These are phyloP conservation scores for Lachancea quebecensis DNA, from an alignment of 805 yeast species.

Conservation along the genomic window DNA sequence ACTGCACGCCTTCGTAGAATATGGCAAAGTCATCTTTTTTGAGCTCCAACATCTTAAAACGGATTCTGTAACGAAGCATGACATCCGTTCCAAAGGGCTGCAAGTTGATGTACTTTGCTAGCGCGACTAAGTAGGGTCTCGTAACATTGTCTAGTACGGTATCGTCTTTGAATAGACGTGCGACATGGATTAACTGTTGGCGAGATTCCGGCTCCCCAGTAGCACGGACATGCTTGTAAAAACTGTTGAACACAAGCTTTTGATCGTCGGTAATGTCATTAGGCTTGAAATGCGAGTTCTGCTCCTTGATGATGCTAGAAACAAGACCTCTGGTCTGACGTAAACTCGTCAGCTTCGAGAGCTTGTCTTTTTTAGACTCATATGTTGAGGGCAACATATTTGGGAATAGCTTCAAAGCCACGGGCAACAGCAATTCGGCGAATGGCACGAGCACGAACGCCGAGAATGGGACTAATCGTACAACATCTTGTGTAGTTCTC, in stretches of 20 bases:
- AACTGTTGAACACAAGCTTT: constrained; percentile 66
- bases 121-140: constrained; percentile 83
- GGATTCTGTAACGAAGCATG: constrained; percentile 84
- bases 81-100: constrained; percentile 92
- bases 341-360: constrained; percentile 48
- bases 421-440: constrained; percentile 85
- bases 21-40: constrained; percentile 89
- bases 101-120: constrained; percentile 85
- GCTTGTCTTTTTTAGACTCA: constrained; percentile 56
- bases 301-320: constrained; percentile 55
- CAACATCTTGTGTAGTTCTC: constrained; percentile 79
- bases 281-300: constrained; percentile 63
- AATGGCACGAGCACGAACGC: constrained; percentile 87
- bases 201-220: constrained; percentile 52
- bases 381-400: constrained; percentile 90
- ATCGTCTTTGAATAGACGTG: constrained; percentile 88
- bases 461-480: constrained; percentile 85
- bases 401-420: constrained; percentile 90
- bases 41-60: constrained; percentile 84
- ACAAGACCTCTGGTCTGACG: constrained; percentile 59
- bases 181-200: constrained; percentile 74
- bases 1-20: constrained; percentile 88
- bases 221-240: constrained; percentile 66
- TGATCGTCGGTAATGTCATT: constrained; percentile 63
- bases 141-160: constrained; percentile 86